A percentile compares a stretch with the other conserved stretches of the same genome.
These are phyloP conservation scores for Grosmannia penicillata DNA, from an alignment of 2,329 filamentous ascomycete species.

Conservation along the genomic window DNA sequence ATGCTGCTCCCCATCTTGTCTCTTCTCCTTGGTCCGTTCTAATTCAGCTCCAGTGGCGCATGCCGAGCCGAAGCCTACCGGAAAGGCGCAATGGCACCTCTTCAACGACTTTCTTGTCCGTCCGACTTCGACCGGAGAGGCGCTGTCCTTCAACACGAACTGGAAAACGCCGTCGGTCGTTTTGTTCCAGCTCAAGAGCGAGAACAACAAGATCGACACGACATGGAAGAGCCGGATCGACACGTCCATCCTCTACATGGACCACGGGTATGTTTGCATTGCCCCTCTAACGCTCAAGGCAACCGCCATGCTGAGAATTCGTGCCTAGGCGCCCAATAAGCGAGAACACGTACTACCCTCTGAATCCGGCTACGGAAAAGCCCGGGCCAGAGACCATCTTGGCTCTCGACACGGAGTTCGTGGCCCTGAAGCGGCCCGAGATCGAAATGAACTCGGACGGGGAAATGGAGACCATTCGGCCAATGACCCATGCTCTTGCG, in stretches of 20 bases:
- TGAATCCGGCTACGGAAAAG: constrained; percentile 44
- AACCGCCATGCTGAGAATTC: constrained; percentile 13
- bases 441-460: constrained; percentile 95
- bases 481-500: constrained; percentile 82
- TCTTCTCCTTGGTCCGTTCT: neutral
- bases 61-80: constrained; percentile 42
- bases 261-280: constrained; percentile 43
- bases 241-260: constrained; percentile 68
- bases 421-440: constrained; percentile 80
- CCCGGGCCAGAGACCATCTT: constrained; percentile 62
- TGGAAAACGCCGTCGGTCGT: constrained; percentile 92
- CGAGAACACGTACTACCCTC: constrained; percentile 42
- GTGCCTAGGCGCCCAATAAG: constrained; percentile 12
- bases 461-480: constrained; percentile 78
- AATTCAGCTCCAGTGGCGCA: constrained; percentile 39
- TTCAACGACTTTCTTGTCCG: constrained; percentile 96
- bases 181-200: constrained; percentile 68
- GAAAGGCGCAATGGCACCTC: constrained; percentile 71
- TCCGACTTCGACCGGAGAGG: constrained; percentile 59
- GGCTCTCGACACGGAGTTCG: constrained; percentile 92
- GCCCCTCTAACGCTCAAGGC: too few relatives aligned
- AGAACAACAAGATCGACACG: constrained; percentile 69
- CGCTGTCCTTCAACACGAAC: constrained; percentile 70
- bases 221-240: constrained; percentile 78
- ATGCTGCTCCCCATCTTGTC: constrained; percentile 13